phyloP scores from a whole-genome alignment of 1,284 basidiomycete genomes.

The Austropuccinia psidii region DNA sequence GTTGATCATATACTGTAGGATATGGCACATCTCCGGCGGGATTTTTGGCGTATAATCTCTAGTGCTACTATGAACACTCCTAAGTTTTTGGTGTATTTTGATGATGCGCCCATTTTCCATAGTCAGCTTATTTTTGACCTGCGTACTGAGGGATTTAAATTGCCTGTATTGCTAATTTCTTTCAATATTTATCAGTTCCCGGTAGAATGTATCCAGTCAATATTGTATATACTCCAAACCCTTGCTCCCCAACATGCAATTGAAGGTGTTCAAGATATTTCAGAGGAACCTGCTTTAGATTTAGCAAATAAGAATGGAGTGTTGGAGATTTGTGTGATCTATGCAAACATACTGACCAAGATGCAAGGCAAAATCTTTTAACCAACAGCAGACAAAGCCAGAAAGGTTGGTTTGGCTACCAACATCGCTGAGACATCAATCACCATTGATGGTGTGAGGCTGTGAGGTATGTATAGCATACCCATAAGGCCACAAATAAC shows the following conservation, averaged over 20 bases:
- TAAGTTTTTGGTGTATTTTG: too few relatives aligned
- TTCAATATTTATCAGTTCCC: conserved; percentile 98
- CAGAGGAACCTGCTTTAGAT: conserved; percentile 96
- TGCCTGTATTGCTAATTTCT: conserved; percentile 97
- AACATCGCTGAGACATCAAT: conserved; percentile 98
- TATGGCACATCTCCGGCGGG: conserved; percentile 58
- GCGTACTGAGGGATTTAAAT: conserved; percentile 96
- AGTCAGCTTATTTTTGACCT: conserved; percentile 92
- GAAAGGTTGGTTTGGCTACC: conserved; percentile 96
- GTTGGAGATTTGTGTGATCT: conserved; percentile 89
- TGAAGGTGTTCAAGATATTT: conserved; percentile 92
- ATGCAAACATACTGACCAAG: conserved; percentile 93
- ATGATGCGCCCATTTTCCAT: conserved; percentile 55
- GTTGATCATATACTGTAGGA: too few relatives aligned
- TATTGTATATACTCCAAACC: conserved; percentile 94
- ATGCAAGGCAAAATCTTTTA: conserved; percentile 97
- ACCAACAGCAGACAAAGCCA: conserved; percentile 86
- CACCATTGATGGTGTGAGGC: conserved; percentile 96
- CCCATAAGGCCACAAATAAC: too few relatives aligned
- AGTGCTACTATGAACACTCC: conserved; percentile 98
- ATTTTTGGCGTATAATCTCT: conserved; percentile 94
- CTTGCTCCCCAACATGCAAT: conserved; percentile 98
- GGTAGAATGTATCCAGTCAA: conserved; percentile 98
- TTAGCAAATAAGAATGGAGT: conserved; percentile 95
- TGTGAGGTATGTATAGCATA: too few relatives aligned